Evolutionary conservation across 2,329 filamentous ascomycete genomes (phyloP), one percentile per base, ranked within the genome.

Genomic region (Neurospora crassa): DNA sequence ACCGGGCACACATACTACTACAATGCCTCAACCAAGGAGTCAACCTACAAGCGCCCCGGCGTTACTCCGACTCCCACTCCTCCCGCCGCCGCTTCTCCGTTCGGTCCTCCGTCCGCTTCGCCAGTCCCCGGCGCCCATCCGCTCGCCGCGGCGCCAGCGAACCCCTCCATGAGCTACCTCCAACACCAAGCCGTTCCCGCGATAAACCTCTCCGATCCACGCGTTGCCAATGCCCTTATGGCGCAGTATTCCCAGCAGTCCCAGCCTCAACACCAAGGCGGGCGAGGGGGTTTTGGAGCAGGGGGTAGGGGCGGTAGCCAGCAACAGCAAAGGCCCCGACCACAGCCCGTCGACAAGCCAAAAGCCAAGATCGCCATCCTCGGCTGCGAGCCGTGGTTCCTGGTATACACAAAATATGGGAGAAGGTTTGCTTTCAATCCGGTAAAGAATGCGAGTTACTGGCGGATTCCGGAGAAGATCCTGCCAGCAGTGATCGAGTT

Each of bases 331-430:
- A 84, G 90, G 72, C 88, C 89, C 41, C 85, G 86, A 67, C 87
- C 87, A n/a, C 90, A 92, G 73, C 92, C 90, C 0, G 81, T 86
- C 67, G 96, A 98, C 79, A 90, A 91, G 74, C 96, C 96, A 2
- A 93, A 91, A 80, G 90, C 90, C 40, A 94, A 92, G 78, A 87
- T 92, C 71, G 79, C 86, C 6, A 96, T 99, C 67, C 94, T 94
- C 0, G 91, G 91, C 2, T 92, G 89, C 76, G 90, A 92, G 76
- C 92, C 94, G 18, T 99, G 96, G 96, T 82, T 97, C 0, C 84
- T 99, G 3, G 93, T 99, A n/a, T 92, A 91, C 79, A 99, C 96
- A 0, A 97, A 93, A 79, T 89, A 95, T 73, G 92, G 93, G 29
- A 87, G 96, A 71, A 88, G 94, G 69, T 99, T 99, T 78, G 94